Evolutionary conservation across 106 monocot species (phyloP).

Genomic region (Narthecium ossifragum): DNA sequence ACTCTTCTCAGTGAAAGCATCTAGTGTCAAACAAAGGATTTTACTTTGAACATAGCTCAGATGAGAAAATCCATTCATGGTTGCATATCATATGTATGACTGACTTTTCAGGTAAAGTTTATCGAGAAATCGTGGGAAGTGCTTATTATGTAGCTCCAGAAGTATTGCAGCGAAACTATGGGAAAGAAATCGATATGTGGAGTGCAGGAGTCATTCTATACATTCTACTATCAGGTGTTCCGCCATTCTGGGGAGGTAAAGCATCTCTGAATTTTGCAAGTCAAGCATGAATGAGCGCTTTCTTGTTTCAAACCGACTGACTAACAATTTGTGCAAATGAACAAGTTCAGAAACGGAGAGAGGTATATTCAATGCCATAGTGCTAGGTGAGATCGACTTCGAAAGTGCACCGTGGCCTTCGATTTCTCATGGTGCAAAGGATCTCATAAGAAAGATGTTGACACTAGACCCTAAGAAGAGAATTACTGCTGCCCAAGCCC

Average conservation of each 20-base stretch:
- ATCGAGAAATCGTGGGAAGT: slow-evolving; percentile 50
- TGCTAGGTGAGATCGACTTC: slow-evolving; percentile 48
- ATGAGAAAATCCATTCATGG: neutral
- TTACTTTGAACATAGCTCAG: neutral
- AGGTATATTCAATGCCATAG: slow-evolving; percentile 72
- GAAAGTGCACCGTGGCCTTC: slow-evolving; percentile 57
- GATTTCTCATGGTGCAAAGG: slow-evolving; percentile 63
- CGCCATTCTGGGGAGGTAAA: slow-evolving; percentile 74
- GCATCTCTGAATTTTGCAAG: neutral
- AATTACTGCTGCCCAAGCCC: slow-evolving; percentile 62
- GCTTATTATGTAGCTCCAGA: slow-evolving; percentile 71
- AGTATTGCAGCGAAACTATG: slow-evolving; percentile 40
- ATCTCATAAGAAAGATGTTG: slow-evolving; percentile 65
- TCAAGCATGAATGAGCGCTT: too few species aligned
- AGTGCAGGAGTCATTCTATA: slow-evolving; percentile 64
- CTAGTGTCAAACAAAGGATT: too few species aligned
- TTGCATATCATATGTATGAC: neutral
- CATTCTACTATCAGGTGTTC: slow-evolving; percentile 53
- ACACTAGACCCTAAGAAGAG: slow-evolving; percentile 45
- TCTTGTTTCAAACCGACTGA: too few species aligned
- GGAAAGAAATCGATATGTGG: slow-evolving; percentile 64
- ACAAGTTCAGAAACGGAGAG: slow-evolving; percentile 87
- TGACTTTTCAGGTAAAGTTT: slow-evolving; percentile 26
- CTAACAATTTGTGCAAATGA: too few species aligned
- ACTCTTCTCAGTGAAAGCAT: too few species aligned